Percentiles rank a stretch among this genome's conserved stretches.
These are phyloP conservation scores for Biscogniauxia sp. DNA, from an alignment of 2,329 filamentous ascomycete genomes.

Conservation along the genomic window DNA sequence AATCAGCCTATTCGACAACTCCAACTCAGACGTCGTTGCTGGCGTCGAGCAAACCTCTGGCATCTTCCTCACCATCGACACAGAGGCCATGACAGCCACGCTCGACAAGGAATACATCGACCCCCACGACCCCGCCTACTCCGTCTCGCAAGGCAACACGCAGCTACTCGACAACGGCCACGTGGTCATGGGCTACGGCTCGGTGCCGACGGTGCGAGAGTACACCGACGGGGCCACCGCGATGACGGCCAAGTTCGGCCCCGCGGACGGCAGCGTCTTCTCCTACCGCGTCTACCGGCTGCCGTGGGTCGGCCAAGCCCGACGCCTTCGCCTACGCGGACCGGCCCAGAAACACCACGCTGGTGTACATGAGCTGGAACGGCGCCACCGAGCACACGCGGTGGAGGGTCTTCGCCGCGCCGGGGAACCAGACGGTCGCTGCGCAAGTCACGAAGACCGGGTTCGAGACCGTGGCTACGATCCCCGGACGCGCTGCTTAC, in stretches of 20 bases:
- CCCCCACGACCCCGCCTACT: constrained; percentile 15
- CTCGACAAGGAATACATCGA: constrained; percentile 21
- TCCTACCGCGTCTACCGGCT: constrained; percentile 37
- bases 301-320: constrained; percentile 30
- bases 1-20: constrained; percentile 37
- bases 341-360: constrained; percentile 13
- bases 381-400: constrained; percentile 36
- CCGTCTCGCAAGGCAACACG: constrained; percentile 21
- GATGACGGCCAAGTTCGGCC: constrained; percentile 34
- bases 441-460: constrained; percentile 11
- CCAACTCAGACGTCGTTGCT: constrained; percentile 25
- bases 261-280: constrained; percentile 12
- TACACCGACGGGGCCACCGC: constrained; percentile 32
- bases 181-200: constrained; percentile 37
- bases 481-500: neutral
- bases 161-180: constrained; percentile 20
- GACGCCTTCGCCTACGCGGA: constrained; percentile 18
- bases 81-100: constrained; percentile 29
- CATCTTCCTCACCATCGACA: constrained; percentile 22
- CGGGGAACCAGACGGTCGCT: constrained; percentile 7
- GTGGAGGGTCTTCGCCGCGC: constrained; percentile 33
- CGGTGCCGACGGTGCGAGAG: constrained; percentile 35
- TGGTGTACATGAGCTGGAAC: constrained; percentile 38
- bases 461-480: constrained; percentile 16
- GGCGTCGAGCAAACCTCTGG: constrained; percentile 24